Base-by-base conservation (phyloP, 192 early-diverging fungal genomes). In the Chytriomyces sp. region DNA sequence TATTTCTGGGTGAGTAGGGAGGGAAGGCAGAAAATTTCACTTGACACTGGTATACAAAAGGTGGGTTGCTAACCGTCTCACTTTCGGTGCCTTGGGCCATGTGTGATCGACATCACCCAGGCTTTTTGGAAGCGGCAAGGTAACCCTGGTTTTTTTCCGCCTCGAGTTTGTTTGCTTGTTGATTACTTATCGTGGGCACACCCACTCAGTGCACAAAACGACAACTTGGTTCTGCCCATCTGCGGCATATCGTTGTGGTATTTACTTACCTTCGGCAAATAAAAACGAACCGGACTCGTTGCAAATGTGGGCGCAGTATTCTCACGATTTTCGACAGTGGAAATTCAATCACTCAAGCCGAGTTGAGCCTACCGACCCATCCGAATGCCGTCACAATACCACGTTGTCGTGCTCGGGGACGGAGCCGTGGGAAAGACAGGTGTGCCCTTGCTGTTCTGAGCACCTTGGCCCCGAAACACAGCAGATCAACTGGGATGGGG, bases 211-310 rank as follows among this genome's bases (percentile, higher is more conserved):
- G 89, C 87, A 57, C 95, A 99, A 81, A 99, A 99, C 73, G 96
- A 99, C 76, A 99, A 99, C 76, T 78, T 96, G 36, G 80, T 95
- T 26, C 88, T 98, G 59, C 95, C 96, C 12, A 7, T 75, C 3
- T 36, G 39, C 0, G 38, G 55, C 31, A 39, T 59, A 19, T 34
- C 68, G 3, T 10, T 70, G 28, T 19, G 8, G 14, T 59, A 26
- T 59, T 31, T 70, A 10, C 19, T 70, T 49, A 19, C 44, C 44
- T 22, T 19, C 44, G 44, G 12, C 14, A 1, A 49, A 49, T 49
- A 49, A 1, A 49, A 49, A 49, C 22, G 22, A 1, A 49, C 12
- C 22, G 19, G 19, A 10, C 19, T 44, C 19, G 19, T 44, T 19
- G 14, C 12, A 49, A 19, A 1, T 0, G 0, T 2, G 0, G 2